These are phyloP conservation scores for Penicillium hesseltinei DNA, from an alignment of 2,329 filamentous ascomycete species.

Conservation along the genomic window DNA sequence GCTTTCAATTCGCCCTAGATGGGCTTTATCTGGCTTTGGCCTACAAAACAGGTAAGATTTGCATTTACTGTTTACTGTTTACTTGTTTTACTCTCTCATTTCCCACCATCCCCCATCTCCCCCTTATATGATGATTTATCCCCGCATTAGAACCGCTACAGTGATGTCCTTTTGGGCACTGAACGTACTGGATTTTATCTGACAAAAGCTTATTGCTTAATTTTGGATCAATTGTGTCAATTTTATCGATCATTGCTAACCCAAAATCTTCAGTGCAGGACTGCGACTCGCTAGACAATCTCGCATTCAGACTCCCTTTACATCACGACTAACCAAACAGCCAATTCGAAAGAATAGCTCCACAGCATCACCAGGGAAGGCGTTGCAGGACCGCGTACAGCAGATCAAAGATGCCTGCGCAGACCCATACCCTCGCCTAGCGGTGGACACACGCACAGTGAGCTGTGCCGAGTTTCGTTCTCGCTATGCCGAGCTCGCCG, in stretches of 20 bases:
- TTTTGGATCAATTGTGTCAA: slow-evolving; percentile 17
- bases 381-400: slow-evolving; percentile 38
- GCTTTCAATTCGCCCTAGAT: slow-evolving; percentile 40
- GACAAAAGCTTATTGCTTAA: slow-evolving; percentile 13
- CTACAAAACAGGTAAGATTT: slow-evolving; percentile 36
- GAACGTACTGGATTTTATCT: slow-evolving; percentile 37
- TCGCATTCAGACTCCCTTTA: slow-evolving; percentile 6
- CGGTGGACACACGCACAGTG: slow-evolving; percentile 30
- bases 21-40: slow-evolving; percentile 34
- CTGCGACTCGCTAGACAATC: slow-evolving; percentile 13
- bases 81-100: slow-evolving; percentile 1
- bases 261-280: slow-evolving; percentile 27
- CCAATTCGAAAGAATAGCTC: slow-evolving; percentile 27
- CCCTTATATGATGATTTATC: slow-evolving; percentile 44
- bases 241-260: slow-evolving; percentile 22
- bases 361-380: slow-evolving; percentile 33
- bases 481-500: slow-evolving; percentile 37
- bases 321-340: slow-evolving; percentile 21
- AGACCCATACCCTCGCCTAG: slow-evolving; percentile 42
- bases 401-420: slow-evolving; percentile 36
- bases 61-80: slow-evolving; percentile 4
- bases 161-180: slow-evolving; percentile 51
- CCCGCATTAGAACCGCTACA: slow-evolving; percentile 65
- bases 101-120: slow-evolving; percentile 2
- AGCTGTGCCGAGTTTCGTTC: slow-evolving; percentile 39